Base-by-base conservation (phyloP, 202 grass and related monocot genomes). In the Panicum hallii region DNA sequence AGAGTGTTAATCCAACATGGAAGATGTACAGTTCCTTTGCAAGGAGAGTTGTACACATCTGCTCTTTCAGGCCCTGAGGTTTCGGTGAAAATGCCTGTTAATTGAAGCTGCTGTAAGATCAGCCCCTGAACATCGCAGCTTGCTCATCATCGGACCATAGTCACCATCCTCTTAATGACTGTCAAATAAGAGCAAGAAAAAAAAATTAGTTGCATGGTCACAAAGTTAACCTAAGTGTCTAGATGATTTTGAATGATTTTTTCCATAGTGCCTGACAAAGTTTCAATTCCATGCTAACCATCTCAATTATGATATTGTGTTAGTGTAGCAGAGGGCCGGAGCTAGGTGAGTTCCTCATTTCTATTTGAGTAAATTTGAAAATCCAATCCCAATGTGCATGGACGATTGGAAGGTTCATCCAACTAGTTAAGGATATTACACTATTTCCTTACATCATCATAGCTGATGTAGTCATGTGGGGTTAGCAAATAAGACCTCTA, bases 111-210 rank as follows among this genome's bases (percentile, higher is more conserved):
- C 65, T 85, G 55, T 54, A 69, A 78, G 81, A 74, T 70, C 32
- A 7, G 15, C 5, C 45, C 63, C 63, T 11, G 70, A 78, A 30
- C 28, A 77, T 80, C 76, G 42, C 76, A 77, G 70, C 70, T 76
- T 65, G 85, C 77, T 81, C 81, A 78, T 79, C 72, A 32, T 67
- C 43, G 50, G 43, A 12, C 60, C 80, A 77, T 71, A 52, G 64
- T 91, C 78, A 91, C 89, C 89, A 91, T 72, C 89, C 89, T 88
- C 72, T 91, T 66, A 78, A 67, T 82, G 78, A 74, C 89, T 91
- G 63, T 32, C 63, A 74, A 81, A 77, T 77, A 70, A 36, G 10
- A 34, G 36, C 16, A 1, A 9, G 66, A 36, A 28, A 11, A 26
- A 26, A 15, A 67, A 69, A 22, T 80, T 77, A 84, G 81, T 28